Conservation (phyloP, 805 yeast species). For the Metschnikowia noctiluminum region DNA sequence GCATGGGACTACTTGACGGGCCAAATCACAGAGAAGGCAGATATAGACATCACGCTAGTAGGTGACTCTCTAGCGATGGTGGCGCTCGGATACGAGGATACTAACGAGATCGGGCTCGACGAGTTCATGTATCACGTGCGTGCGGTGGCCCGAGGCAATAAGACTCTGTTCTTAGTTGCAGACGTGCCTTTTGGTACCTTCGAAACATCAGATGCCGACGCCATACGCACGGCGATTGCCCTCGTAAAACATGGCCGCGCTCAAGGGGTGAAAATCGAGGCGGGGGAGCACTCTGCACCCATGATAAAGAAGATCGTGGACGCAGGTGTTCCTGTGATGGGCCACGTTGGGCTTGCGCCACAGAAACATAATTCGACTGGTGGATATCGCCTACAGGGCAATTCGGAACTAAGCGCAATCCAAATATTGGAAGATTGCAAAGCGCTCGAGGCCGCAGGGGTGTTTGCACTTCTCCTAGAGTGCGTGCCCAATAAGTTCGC, state of each 20-base stretch:
- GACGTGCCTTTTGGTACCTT: slow-evolving; percentile 90
- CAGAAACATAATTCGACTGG: slow-evolving; percentile 76
- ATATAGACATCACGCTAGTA: slow-evolving; percentile 67
- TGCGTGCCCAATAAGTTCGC: slow-evolving; percentile 82
- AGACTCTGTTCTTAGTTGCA: slow-evolving; percentile 64
- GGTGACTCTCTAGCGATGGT: slow-evolving; percentile 97
- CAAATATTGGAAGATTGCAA: slow-evolving; percentile 63
- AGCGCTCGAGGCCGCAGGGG: slow-evolving; percentile 71
- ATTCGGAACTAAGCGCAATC: slow-evolving; percentile 48
- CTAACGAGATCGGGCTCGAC: slow-evolving; percentile 72
- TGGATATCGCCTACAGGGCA: slow-evolving; percentile 88
- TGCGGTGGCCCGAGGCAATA: slow-evolving; percentile 72
- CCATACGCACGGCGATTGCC: slow-evolving; percentile 53
- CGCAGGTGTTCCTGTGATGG: slow-evolving; percentile 85
- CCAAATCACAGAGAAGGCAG: slow-evolving; percentile 59
- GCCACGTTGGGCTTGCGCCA: slow-evolving; percentile 91
- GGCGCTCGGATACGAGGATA: slow-evolving; percentile 72
- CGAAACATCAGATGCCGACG: slow-evolving; percentile 62
- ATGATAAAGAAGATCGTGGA: slow-evolving; percentile 55
- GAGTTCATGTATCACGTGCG: slow-evolving; percentile 75
- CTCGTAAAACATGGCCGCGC: slow-evolving; percentile 55
- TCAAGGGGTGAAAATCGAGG: slow-evolving; percentile 83
- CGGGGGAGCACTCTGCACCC: slow-evolving; percentile 54
- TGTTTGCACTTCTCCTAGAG: slow-evolving; percentile 71
- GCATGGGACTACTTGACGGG: slow-evolving; percentile 87